A percentile compares a stretch with the other conserved stretches of the same genome.
phyloP scores from a whole-genome alignment of 768 basidiomycete species.

The Amanita polypyramis region DNA sequence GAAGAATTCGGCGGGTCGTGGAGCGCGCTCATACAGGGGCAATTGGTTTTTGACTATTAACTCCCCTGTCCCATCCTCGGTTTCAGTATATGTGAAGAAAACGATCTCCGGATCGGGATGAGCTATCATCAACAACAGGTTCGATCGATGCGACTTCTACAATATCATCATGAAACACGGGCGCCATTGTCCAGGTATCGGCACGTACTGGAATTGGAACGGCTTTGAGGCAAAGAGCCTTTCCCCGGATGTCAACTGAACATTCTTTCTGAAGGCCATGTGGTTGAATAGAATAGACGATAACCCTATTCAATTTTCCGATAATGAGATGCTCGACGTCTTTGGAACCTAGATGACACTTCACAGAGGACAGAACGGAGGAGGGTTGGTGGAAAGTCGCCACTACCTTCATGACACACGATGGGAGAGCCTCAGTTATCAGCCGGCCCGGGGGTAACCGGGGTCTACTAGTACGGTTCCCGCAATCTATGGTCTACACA shows the following conservation, averaged over 20 bases:
- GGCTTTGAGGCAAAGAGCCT: constrained; percentile 43
- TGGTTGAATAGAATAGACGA: constrained; percentile 55
- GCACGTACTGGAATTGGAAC: constrained; percentile 42
- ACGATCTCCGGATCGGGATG: constrained; percentile 70
- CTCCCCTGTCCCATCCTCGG: constrained; percentile 20
- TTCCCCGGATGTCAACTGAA: constrained; percentile 59
- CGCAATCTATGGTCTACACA: too few species aligned
- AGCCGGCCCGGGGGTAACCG: background rate
- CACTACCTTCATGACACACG: constrained; percentile 40
- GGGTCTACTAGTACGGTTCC: background rate
- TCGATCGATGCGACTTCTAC: constrained; percentile 29
- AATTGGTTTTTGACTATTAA: constrained; percentile 35
- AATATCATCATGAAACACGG: constrained; percentile 10
- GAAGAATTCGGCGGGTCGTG: constrained; percentile 62
- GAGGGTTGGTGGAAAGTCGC: constrained; percentile 72
- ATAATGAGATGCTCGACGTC: constrained; percentile 56
- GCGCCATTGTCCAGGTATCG: background rate
- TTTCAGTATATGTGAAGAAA: constrained; percentile 41
- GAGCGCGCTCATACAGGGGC: constrained; percentile 43
- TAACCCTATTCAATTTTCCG: constrained; percentile 54
- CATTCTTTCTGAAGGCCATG: constrained; percentile 54
- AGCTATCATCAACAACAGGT: constrained; percentile 59
- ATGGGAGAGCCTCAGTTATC: background rate
- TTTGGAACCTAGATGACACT: constrained; percentile 48
- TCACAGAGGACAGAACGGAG: constrained; percentile 59